A percentile compares a stretch with the other conserved stretches of the same genome.
These are phyloP conservation scores for Houttuynia cordata DNA, from an alignment of 164 flowering plant species.

Conservation along the genomic window DNA sequence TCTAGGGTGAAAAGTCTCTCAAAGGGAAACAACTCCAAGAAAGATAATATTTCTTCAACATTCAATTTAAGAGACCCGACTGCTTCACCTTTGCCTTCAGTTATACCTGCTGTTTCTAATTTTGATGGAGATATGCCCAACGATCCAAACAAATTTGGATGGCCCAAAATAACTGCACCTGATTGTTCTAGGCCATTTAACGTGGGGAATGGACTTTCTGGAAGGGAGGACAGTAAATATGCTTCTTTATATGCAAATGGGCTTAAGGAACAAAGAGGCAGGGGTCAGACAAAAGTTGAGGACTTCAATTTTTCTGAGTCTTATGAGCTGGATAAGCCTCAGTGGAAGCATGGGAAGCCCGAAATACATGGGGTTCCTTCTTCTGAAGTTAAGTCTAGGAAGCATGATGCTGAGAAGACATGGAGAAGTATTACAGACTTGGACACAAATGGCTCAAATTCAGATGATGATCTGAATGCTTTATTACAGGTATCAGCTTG, in stretches of 20 bases:
- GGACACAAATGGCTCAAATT: slow-evolving; percentile 19
- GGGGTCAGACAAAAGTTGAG: slow-evolving; percentile 16
- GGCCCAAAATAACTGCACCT: slow-evolving; percentile 25
- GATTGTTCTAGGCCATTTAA: slow-evolving; percentile 31
- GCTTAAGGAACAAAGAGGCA: slow-evolving; percentile 21
- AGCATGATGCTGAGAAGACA: slow-evolving; percentile 23
- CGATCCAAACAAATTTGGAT: slow-evolving; percentile 37
- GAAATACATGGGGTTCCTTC: slow-evolving; percentile 18
- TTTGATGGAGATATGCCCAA: slow-evolving; percentile 28
- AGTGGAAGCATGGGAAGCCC: slow-evolving; percentile 24
- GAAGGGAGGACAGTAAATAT: slow-evolving; percentile 28
- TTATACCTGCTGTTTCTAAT: slow-evolving; percentile 32
- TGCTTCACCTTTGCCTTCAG: slow-evolving; percentile 30
- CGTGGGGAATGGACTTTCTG: slow-evolving; percentile 31
- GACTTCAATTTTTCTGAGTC: slow-evolving; percentile 31
- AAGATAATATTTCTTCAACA: slow-evolving; percentile 30
- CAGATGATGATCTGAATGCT: slow-evolving; percentile 55
- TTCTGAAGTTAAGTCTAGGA: slow-evolving; percentile 29
- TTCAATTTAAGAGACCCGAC: slow-evolving; percentile 45
- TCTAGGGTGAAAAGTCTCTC: slow-evolving; percentile 84
- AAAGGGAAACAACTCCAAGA: slow-evolving; percentile 54
- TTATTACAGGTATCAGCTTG: slow-evolving; percentile 42
- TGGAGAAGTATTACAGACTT: slow-evolving; percentile 23
- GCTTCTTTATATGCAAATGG: slow-evolving; percentile 22
- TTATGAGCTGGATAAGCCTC: slow-evolving; percentile 35